Evolutionary conservation across 495 filamentous ascomycete genomes (phyloP).

Genomic region (Neohortaea acidophila): DNA sequence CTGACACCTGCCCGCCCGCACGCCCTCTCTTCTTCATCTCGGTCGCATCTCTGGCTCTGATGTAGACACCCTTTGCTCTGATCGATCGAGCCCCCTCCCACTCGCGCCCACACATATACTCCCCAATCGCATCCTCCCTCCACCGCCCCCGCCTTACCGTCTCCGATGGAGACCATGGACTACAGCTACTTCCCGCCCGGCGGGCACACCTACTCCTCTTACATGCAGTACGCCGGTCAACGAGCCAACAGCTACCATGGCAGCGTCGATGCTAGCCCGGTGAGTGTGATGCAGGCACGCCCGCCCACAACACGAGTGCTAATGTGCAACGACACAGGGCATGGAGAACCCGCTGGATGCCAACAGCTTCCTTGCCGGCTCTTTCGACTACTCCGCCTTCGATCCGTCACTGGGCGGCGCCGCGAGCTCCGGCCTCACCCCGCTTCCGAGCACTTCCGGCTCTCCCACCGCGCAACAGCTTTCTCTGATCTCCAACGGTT

Average conservation of each 20-base stretch:
- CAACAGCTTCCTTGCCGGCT: constrained; percentile 6
- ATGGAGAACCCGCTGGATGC: constrained; percentile 10
- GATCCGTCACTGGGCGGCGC: constrained; percentile 5
- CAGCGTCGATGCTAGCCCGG: constrained; percentile 4
- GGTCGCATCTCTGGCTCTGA: too few relatives aligned
- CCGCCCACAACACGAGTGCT: not conserved
- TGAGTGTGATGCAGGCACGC: not conserved
- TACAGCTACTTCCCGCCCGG: constrained; percentile 15
- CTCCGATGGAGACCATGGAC: constrained; percentile 17
- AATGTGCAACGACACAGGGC: constrained; percentile 4
- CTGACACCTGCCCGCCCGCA: too few relatives aligned
- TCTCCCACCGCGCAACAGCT: constrained; percentile 11
- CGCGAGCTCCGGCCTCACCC: constrained; percentile 5
- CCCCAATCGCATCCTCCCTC: too few relatives aligned
- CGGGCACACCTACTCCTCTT: constrained; percentile 9
- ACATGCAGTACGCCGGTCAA: constrained; percentile 9
- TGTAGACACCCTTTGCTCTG: too few relatives aligned
- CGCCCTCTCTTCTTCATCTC: too few relatives aligned
- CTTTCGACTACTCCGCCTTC: constrained; percentile 12
- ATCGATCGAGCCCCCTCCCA: too few relatives aligned
- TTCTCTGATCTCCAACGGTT: constrained; percentile 7
- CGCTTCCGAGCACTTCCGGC: constrained; percentile 8
- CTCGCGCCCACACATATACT: too few relatives aligned
- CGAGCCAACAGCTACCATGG: constrained; percentile 2
- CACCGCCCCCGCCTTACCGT: too few relatives aligned